Base-by-base conservation (phyloP, 2,329 filamentous ascomycete species). In the Trichoderma breve region DNA sequence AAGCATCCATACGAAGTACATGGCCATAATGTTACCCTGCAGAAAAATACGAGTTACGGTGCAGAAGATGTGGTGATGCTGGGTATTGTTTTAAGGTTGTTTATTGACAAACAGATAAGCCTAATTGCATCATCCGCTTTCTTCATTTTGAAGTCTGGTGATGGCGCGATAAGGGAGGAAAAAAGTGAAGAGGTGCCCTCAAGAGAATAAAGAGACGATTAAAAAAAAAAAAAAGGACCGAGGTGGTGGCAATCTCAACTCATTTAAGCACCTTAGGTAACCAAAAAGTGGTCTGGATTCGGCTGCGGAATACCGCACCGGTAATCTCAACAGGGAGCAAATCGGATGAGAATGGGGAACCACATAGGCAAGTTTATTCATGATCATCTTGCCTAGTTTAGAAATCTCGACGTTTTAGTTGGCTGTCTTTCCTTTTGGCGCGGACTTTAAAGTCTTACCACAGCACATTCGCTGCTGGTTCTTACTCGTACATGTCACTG, bases 351-450 rank as follows among this genome's bases (percentile, higher is more conserved):
- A 36, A 36, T 15, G 9, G 55, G 66, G 60, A 15, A 39, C 3
- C 43, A 61, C 57, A 62, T 62, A 21, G 67, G 57, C 67, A 62
- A 70, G 15, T 62, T 70, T 62, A 21, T 61, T 62, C 57, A 70
- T 53, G 57, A 53, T 51, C 26, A 18, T 62, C 28, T 70, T 62
- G 11, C 57, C 67, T 61, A 70, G 30, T 70, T 28, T 34, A 62
- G 67, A 51, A 36, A 18, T 28, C 21, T 61, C 9, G 43, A 47
- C n/a, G 8, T 11, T 55, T 24, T 47, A 34, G n/a, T 55, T 69
- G 14, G 39, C 24, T 34, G 21, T 34, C 14, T 7, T 47, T 34
- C 24, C 47, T 9, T 32, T 43, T 15, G 11, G 11, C 8, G 21
- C 21, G 4, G 18, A 60, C 24, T 47, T 58, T 28, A 43, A 30